Evolutionary conservation across 306 rosid genomes (phyloP).

Genomic region (Lathyrus aphaca): DNA sequence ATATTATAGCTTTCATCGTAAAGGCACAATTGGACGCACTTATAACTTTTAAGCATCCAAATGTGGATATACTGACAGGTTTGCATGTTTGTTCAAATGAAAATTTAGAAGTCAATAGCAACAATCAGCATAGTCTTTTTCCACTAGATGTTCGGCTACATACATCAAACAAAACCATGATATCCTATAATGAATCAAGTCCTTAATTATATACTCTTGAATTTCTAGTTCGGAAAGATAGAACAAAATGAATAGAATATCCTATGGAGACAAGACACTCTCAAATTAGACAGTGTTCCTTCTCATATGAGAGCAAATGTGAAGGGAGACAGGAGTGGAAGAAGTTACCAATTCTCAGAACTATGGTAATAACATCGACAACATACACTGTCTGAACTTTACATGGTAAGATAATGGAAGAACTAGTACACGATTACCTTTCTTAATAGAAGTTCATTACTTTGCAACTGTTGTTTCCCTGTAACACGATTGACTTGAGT

Average conservation of each 20-base stretch:
- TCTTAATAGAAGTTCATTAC: slow-evolving; percentile 58
- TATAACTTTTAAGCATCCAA: slow-evolving; percentile 20
- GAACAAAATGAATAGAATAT: slow-evolving; percentile 14
- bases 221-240: slow-evolving; percentile 15
- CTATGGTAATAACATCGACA: slow-evolving; percentile 26
- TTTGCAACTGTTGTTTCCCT: slow-evolving; percentile 70
- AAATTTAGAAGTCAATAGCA: slow-evolving; percentile 16
- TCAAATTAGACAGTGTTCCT: slow-evolving; percentile 28
- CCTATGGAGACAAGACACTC: slow-evolving; percentile 12
- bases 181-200: background rate
- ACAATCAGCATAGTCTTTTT: background rate
- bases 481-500: slow-evolving; percentile 73
- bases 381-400: slow-evolving; percentile 35
- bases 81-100: slow-evolving; percentile 16
- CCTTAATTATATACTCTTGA: slow-evolving; percentile 12
- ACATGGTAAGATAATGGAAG: slow-evolving; percentile 30
- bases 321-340: slow-evolving; percentile 25
- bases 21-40: slow-evolving; percentile 21
- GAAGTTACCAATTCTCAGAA: slow-evolving; percentile 27
- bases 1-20: slow-evolving; percentile 29
- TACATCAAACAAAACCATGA: background rate
- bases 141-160: background rate
- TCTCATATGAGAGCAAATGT: slow-evolving; percentile 20
- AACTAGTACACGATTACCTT: slow-evolving; percentile 56
- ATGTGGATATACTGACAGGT: slow-evolving; percentile 29